Percentiles rank a stretch among this genome's conserved stretches.
phyloP scores from a whole-genome alignment of 495 filamentous ascomycete species.

The Physcia stellaris region DNA sequence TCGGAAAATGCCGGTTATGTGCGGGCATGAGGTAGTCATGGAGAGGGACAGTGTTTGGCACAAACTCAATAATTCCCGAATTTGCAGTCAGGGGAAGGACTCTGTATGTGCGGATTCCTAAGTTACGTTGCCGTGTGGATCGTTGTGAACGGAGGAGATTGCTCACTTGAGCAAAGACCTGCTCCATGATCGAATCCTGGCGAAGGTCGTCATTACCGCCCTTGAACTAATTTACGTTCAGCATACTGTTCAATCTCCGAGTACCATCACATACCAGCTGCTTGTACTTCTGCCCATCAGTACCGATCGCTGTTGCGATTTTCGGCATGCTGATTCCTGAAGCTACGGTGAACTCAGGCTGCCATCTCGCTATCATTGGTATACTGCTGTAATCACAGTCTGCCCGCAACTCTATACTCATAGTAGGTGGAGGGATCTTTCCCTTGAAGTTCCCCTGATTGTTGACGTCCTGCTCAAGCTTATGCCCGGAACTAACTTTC shows the following conservation, averaged over 20 bases:
- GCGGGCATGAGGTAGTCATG: constrained; percentile 85
- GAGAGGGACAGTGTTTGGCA: constrained; percentile 78
- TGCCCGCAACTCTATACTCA: constrained; percentile 62
- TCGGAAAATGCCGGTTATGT: constrained; percentile 74
- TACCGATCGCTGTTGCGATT: constrained; percentile 65
- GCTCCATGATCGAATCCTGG: constrained; percentile 99
- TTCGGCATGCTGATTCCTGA: constrained; percentile 85
- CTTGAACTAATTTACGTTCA: constrained; percentile 49
- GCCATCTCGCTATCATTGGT: constrained; percentile 55
- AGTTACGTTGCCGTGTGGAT: constrained; percentile 72
- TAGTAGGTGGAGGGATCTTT: constrained; percentile 78
- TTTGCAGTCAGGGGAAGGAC: constrained; percentile 73
- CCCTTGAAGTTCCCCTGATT: no score
- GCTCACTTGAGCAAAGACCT: constrained; percentile 94
- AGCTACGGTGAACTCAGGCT: constrained; percentile 65
- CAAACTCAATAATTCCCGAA: constrained; percentile 95
- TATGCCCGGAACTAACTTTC: constrained; percentile 38
- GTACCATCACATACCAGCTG: constrained; percentile 48
- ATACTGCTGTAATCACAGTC: constrained; percentile 63
- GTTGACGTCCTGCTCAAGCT: constrained; percentile 40
- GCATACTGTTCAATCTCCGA: constrained; percentile 2
- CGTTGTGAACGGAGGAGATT: constrained; percentile 73
- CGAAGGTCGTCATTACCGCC: constrained; percentile 88
- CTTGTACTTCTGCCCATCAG: constrained; percentile 65
- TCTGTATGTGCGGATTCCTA: constrained; percentile 89